A percentile compares a stretch with the other conserved stretches of the same genome.
Conservation (phyloP, 495 filamentous ascomycete species). For the Daldinia decipiens region DNA sequence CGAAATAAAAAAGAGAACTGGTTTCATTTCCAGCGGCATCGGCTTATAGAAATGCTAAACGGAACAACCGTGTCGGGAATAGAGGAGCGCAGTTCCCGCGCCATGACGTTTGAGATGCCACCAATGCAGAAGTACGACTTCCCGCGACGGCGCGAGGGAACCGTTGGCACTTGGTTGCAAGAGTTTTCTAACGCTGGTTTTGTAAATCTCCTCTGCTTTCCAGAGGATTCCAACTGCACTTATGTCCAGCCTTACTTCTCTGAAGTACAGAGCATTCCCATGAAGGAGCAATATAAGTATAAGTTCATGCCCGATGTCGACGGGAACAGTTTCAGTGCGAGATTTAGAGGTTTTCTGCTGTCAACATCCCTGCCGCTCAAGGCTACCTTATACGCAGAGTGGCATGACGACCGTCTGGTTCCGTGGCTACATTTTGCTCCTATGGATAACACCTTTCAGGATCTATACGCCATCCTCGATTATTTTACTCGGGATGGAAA, state of each 20-base stretch:
- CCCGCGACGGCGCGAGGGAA: slow-evolving; percentile 39
- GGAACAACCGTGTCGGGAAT: slow-evolving; percentile 63
- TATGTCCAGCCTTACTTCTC: slow-evolving; percentile 55
- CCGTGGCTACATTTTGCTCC: slow-evolving; percentile 74
- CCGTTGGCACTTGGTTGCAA: slow-evolving; percentile 53
- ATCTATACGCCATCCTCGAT: slow-evolving; percentile 73
- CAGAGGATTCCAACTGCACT: slow-evolving; percentile 49
- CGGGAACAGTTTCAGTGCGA: slow-evolving; percentile 70
- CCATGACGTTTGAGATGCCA: slow-evolving; percentile 55
- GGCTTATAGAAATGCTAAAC: slow-evolving; percentile 77
- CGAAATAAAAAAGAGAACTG: slow-evolving; percentile 71
- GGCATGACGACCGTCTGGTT: slow-evolving; percentile 70
- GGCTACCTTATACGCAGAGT: slow-evolving; percentile 71
- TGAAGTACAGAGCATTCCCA: slow-evolving; percentile 46
- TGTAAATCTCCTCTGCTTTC: slow-evolving; percentile 50
- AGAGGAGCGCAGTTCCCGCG: slow-evolving; percentile 46
- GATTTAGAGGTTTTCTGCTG: slow-evolving; percentile 68
- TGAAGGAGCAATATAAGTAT: slow-evolving; percentile 66
- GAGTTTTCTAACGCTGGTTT: slow-evolving; percentile 55
- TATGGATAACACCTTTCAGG: slow-evolving; percentile 76
- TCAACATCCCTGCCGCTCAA: slow-evolving; percentile 69
- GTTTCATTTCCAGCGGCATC: slow-evolving; percentile 75
- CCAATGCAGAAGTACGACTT: slow-evolving; percentile 48
- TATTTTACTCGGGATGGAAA: slow-evolving; percentile 68
- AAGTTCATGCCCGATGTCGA: slow-evolving; percentile 71